These are phyloP conservation scores for Penicillium roqueforti DNA, from an alignment of 495 filamentous ascomycete genomes.

Conservation along the genomic window DNA sequence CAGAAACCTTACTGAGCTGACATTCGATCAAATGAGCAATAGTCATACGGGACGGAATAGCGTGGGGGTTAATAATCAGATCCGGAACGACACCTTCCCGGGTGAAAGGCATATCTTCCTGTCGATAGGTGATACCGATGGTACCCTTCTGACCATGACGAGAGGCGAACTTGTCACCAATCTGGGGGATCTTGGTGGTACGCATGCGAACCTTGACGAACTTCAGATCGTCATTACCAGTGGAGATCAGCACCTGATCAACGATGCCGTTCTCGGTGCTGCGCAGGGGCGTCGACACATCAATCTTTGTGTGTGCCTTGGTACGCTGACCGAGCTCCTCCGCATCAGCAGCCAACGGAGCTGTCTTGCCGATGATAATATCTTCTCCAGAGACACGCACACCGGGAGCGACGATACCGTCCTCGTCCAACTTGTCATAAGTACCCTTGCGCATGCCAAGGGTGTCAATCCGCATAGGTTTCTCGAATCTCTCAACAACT, in stretches of 20 bases:
- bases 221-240: slow-evolving; percentile 75
- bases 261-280: slow-evolving; percentile 96
- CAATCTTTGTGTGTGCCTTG: slow-evolving; percentile 83
- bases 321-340: slow-evolving; percentile 92
- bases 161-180: slow-evolving; percentile 98
- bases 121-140: slow-evolving; percentile 94
- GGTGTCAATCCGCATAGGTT: slow-evolving; percentile 82
- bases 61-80: slow-evolving; percentile 98
- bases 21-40: slow-evolving; percentile 99
- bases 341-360: slow-evolving; percentile 84
- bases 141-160: slow-evolving; percentile 99
- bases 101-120: slow-evolving; percentile 99
- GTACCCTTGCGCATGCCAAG: slow-evolving; percentile 89
- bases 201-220: slow-evolving; percentile 97
- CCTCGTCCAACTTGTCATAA: slow-evolving; percentile 95
- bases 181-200: slow-evolving; percentile 96
- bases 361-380: slow-evolving; percentile 98
- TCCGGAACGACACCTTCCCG: slow-evolving; percentile 87
- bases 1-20: slow-evolving; percentile 89
- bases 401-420: slow-evolving; percentile 89
- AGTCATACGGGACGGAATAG: slow-evolving; percentile 99
- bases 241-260: slow-evolving; percentile 87
- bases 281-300: slow-evolving; percentile 88
- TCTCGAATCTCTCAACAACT: slow-evolving; percentile 89
- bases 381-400: slow-evolving; percentile 94